Base-by-base conservation (phyloP, 2,329 filamentous ascomycete species). In the Zymoseptoria ardabiliae region DNA sequence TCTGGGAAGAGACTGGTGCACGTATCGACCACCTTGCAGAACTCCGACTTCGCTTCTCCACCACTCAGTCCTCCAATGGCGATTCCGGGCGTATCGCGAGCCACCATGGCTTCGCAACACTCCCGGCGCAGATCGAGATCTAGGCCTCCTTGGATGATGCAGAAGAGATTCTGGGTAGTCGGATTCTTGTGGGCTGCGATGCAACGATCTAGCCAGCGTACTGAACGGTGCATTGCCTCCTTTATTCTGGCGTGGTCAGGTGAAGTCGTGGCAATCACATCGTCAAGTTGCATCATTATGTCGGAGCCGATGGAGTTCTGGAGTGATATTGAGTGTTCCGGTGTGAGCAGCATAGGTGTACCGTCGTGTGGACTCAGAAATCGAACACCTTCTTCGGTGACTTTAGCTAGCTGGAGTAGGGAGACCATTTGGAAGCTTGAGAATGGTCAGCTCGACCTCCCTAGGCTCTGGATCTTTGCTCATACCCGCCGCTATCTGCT, bases 201-300 rank as follows among this genome's bases (percentile, higher is more conserved):
- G 75, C 94, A 99, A 57, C 94, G 85, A 76, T 99, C 95, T 5
- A 99, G 82, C 95, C 95, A 99, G 48, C 95, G 85, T 7, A 99
- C 85, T 57, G 91, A 96, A 58, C 94, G 87, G 70, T 94, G 83
- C 92, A 97, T 97, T 54, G 94, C 94, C 75, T 96, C 91, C 62
- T 87, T 85, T 85, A 99, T 97, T 56, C 95, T 87, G 20, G 80
- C 86, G 58, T 84, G 80, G 74, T 99, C 94, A 0, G 93, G 93
- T 0, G 91, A 97, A 0, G 94, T 99, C 0, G 94, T 97, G 28
- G 91, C 93, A 55, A 99, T 88, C 13, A 99, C 95, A 74, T 99
- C 95, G 79, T 99, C 94, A 3, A 99, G 85, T 76, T 99, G 95
- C 95, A 99, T 99, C 66, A 97, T 97, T 68, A 99, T 97, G 76